These are phyloP conservation scores for Inga oerstediana DNA, from an alignment of 306 rosid genomes.

Conservation along the genomic window DNA sequence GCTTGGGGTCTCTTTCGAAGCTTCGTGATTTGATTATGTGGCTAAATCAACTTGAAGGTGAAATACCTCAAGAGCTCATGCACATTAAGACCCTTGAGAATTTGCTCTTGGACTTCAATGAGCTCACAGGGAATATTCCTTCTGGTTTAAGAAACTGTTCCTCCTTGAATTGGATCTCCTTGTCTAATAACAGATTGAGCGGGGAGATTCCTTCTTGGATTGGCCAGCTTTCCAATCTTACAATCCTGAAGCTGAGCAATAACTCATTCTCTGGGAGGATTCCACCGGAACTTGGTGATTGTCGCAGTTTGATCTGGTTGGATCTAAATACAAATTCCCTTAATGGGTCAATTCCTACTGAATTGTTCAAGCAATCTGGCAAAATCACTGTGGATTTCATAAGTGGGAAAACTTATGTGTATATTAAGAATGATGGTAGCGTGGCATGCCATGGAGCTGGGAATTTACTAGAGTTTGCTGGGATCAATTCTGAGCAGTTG, in stretches of 20 bases:
- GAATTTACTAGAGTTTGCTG: conserved; percentile 90
- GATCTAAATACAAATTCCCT: conserved; percentile 80
- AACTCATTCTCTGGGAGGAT: conserved; percentile 71
- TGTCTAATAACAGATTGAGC: conserved; percentile 71
- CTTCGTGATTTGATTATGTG: conserved; percentile 74
- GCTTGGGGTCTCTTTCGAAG: conserved; percentile 67
- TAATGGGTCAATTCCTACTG: conserved; percentile 70
- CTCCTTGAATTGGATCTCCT: conserved; percentile 80
- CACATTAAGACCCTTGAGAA: conserved; percentile 65
- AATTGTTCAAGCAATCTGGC: conserved; percentile 78
- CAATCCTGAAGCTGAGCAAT: conserved; percentile 84
- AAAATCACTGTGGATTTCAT: conserved; percentile 70
- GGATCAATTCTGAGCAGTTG: conserved; percentile 58
- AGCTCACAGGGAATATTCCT: conserved; percentile 70
- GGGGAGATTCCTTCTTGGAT: conserved; percentile 79
- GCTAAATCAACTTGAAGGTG: conserved; percentile 78
- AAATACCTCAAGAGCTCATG: conserved; percentile 70
- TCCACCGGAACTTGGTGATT: conserved; percentile 84
- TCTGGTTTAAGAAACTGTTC: conserved; percentile 76
- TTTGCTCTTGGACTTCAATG: conserved; percentile 83
- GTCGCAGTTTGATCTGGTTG: conserved; percentile 88
- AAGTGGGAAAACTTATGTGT: conserved; percentile 67
- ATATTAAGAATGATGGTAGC: conserved; percentile 92
- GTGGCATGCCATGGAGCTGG: conserved; percentile 96
- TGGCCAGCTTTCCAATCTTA: conserved; percentile 64